Base-by-base conservation (phyloP, 148 eudicot species). In the Suaeda aralocaspica region DNA sequence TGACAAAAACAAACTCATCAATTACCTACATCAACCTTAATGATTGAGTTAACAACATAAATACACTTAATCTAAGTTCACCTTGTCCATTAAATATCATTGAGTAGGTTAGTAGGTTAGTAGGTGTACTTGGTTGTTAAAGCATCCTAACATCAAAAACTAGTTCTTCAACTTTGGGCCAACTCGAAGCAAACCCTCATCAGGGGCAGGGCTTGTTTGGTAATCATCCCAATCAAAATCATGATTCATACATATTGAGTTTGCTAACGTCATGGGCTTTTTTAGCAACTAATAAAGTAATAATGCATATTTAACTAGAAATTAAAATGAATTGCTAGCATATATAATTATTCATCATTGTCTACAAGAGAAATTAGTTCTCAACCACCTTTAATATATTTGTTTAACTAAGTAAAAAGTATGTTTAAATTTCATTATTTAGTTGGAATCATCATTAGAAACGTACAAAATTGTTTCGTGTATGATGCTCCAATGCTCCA, bases 401-500 rank as follows among this genome's bases (percentile, higher is more conserved):
- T 0, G 22, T 59, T 59, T 16, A 59, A 14, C 30, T 6, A 59
- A 18, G 28, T 24, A 9, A 6, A 25, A 25, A 59, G 31, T 22
- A 29, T 16, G 39, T 57, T 33, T 8, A 42, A 41, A 25, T 16
- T 26, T 45, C 34, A 45, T 25, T 45, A 26, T 45, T 26, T 25
- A 29, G 68, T 25, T 19, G 22, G 13, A 15, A 44, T 24, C 48
- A 65, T 65, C 55, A 65, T 65, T 65, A 49, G 14, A 45, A 14
- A 14, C 33, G n/a, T 65, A 65, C 53, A 44, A 44, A 13, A 25
- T 25, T 65, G 50, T 45, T 3, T 25, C 21, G 14, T 64, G 30
- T 64, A 15, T 45, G 55, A 25, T 45, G 68, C 68, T 44, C 68
- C 22, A 26, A 25, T 45, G 68, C 68, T 44, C 68, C 22, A 26